These are phyloP conservation scores for grape (Vitis vinifera) DNA, from an alignment of 164 flowering plant genomes.

Conservation along the genomic window DNA sequence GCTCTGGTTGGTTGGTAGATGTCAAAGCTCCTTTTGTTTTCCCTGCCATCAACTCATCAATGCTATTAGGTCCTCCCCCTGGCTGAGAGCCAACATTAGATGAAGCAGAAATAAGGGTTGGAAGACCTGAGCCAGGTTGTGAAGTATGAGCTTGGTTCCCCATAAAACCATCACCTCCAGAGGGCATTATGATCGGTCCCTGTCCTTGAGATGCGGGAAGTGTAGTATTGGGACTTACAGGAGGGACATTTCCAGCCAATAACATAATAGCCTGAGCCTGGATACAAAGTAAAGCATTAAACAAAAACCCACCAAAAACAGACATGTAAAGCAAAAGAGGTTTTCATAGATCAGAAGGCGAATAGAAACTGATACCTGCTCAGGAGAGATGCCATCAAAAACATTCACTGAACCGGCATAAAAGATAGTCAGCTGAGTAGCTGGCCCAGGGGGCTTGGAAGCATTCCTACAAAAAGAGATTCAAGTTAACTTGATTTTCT, in stretches of 20 bases:
- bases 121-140: conserved; percentile 8
- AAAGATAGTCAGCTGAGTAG: conserved; percentile 47
- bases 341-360: neutral
- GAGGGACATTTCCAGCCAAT: conserved; percentile 33
- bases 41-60: conserved; percentile 2
- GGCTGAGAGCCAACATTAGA: conserved; percentile 13
- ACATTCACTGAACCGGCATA: conserved; percentile 43
- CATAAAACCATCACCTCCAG: conserved; percentile 4
- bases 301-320: neutral
- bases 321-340: neutral
- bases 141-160: neutral
- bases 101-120: conserved; percentile 14
- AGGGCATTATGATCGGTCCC: conserved; percentile 1
- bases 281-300: neutral
- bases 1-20: conserved; percentile 14
- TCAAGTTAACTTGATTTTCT: neutral
- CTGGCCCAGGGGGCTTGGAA: conserved; percentile 19
- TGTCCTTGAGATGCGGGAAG: conserved; percentile 14
- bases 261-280: conserved; percentile 48
- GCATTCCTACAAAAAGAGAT: conserved; percentile 22
- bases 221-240: conserved; percentile 5
- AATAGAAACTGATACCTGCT: conserved; percentile 26
- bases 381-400: conserved; percentile 39
- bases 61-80: conserved; percentile 9
- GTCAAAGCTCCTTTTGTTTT: conserved; percentile 11